These are phyloP conservation scores for Inga oerstediana DNA, from an alignment of 306 rosid species.

Conservation along the genomic window DNA sequence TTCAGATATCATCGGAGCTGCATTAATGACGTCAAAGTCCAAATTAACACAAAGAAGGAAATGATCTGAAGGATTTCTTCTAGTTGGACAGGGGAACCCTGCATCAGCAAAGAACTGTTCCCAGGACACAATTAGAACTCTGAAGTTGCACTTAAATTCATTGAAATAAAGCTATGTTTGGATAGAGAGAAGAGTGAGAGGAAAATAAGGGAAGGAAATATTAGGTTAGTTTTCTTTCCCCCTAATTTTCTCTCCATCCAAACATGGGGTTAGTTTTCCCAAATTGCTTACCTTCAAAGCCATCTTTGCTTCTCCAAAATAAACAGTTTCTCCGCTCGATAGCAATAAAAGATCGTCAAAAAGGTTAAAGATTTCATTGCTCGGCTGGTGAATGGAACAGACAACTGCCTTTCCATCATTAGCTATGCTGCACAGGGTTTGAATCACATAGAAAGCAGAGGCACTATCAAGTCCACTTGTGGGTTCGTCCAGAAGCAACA, in stretches of 20 bases:
- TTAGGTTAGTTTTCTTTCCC: too few species aligned
- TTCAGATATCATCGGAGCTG: slow-evolving; percentile 50
- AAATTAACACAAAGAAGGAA: slow-evolving; percentile 46
- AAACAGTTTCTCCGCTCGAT: slow-evolving; percentile 60
- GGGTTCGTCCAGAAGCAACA: slow-evolving; percentile 63
- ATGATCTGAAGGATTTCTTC: slow-evolving; percentile 14
- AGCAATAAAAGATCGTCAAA: slow-evolving; percentile 57
- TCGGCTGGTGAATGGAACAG: slow-evolving; percentile 59
- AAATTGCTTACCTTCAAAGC: slow-evolving; percentile 45
- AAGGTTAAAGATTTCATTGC: slow-evolving; percentile 52
- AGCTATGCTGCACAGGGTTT: slow-evolving; percentile 51
- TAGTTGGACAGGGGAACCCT: slow-evolving; percentile 20
- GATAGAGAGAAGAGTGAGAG: too few species aligned
- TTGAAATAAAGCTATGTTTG: background rate
- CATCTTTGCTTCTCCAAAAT: slow-evolving; percentile 56
- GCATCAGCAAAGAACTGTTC: slow-evolving; percentile 30
- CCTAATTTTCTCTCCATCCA: too few species aligned
- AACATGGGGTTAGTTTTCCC: too few species aligned
- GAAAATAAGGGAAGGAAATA: too few species aligned
- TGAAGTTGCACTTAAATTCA: background rate
- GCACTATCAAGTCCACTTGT: slow-evolving; percentile 66
- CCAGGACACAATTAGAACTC: slow-evolving; percentile 2
- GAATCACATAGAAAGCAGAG: slow-evolving; percentile 57
- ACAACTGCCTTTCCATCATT: slow-evolving; percentile 48
- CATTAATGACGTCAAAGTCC: slow-evolving; percentile 57